phyloP scores from a whole-genome alignment of 2,329 filamentous ascomycete species.

The Arthrobotrys sinensis region DNA sequence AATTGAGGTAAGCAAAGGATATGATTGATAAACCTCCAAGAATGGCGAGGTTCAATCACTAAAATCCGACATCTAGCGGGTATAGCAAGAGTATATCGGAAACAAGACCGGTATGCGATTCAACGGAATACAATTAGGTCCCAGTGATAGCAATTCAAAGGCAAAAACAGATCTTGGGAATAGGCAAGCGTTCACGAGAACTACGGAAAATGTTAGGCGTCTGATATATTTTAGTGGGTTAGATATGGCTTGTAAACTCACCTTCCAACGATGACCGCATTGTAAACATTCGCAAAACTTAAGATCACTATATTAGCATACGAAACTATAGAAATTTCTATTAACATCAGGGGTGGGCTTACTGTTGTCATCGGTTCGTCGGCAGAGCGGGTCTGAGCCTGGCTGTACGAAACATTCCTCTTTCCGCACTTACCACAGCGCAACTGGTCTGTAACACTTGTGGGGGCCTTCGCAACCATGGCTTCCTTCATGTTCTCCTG shows the following conservation, averaged over 20 bases:
- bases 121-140: slow-evolving; percentile 1
- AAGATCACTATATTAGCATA: slow-evolving; percentile 4
- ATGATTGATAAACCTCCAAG: neutral
- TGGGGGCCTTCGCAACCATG: slow-evolving; percentile 92
- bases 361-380: slow-evolving; percentile 89
- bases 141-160: neutral
- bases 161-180: neutral
- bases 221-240: neutral
- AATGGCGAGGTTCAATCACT: neutral
- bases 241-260: slow-evolving; percentile 67
- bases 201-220: neutral
- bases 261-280: slow-evolving; percentile 81
- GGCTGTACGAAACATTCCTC: slow-evolving; percentile 94
- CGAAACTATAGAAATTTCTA: neutral
- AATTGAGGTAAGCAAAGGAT: neutral
- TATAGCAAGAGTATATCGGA: neutral
- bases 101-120: neutral
- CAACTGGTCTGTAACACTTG: slow-evolving; percentile 88
- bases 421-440: slow-evolving; percentile 93
- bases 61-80: slow-evolving; percentile 14
- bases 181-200: slow-evolving; percentile 6
- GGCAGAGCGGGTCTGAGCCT: slow-evolving; percentile 94
- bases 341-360: slow-evolving; percentile 26
- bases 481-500: slow-evolving; percentile 97
- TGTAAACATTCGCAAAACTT: slow-evolving; percentile 79